These are phyloP conservation scores for Hypoxylon sp. DNA, from an alignment of 2,329 filamentous ascomycete species.

Conservation along the genomic window DNA sequence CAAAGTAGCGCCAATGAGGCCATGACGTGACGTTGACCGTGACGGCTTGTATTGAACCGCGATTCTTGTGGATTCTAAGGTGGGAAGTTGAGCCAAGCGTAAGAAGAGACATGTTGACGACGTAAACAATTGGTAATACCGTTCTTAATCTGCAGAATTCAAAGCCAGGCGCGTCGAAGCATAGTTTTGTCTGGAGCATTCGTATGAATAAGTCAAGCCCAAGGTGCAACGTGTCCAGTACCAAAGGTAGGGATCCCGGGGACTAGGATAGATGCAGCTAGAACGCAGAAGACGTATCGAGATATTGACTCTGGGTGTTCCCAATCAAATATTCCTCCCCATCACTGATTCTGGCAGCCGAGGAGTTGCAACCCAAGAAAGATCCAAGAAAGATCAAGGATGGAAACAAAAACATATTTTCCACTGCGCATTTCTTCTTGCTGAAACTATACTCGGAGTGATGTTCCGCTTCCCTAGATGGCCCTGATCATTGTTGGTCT, in stretches of 20 bases:
- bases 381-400: slow-evolving; percentile 29
- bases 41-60: not conserved
- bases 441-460: slow-evolving; percentile 22
- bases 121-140: slow-evolving; percentile 1
- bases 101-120: not conserved
- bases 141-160: slow-evolving; percentile 4
- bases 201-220: not conserved
- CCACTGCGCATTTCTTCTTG: not conserved
- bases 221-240: slow-evolving; percentile 22
- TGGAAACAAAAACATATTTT: slow-evolving; percentile 21
- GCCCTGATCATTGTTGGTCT: slow-evolving; percentile 17
- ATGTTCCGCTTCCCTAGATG: slow-evolving; percentile 33
- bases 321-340: slow-evolving; percentile 1
- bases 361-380: slow-evolving; percentile 30
- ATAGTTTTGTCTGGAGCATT: slow-evolving; percentile 5
- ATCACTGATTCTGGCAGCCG: slow-evolving; percentile 1
- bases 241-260: not conserved
- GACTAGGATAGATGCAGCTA: not conserved
- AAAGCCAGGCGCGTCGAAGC: not conserved
- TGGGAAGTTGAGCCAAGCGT: not conserved
- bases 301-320: slow-evolving; percentile 8
- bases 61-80: not conserved
- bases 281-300: not conserved
- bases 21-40: not conserved
- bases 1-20: slow-evolving; percentile 1